phyloP scores from a whole-genome alignment of 163 green algal species.

The Trebouxiophyceae sp. region DNA sequence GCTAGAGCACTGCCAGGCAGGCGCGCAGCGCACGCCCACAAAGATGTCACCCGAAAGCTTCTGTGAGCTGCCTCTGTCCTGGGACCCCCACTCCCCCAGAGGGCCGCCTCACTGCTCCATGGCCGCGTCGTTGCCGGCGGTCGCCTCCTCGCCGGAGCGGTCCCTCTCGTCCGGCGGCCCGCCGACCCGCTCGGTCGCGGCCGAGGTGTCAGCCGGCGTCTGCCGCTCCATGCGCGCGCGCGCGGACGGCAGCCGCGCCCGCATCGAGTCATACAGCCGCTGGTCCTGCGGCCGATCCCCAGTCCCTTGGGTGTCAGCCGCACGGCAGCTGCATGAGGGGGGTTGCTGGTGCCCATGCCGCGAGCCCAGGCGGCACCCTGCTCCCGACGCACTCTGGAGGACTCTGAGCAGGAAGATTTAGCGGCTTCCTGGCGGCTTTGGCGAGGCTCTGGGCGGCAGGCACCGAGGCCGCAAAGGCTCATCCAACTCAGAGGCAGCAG shows the following conservation, averaged over 20 bases:
- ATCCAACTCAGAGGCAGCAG: neutral
- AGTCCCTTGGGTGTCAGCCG: neutral
- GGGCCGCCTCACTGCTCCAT: neutral
- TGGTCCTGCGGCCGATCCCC: conserved; percentile 33
- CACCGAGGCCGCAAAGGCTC: neutral
- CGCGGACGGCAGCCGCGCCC: conserved; percentile 40
- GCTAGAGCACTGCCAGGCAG: too few species aligned
- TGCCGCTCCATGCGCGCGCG: neutral
- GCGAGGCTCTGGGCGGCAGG: neutral
- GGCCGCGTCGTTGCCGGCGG: neutral
- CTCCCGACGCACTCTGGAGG: too few species aligned
- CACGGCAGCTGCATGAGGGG: too few species aligned
- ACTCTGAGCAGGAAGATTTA: too few species aligned
- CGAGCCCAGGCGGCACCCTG: too few species aligned
- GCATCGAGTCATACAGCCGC: conserved; percentile 67
- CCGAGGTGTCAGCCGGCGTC: neutral
- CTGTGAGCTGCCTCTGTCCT: too few species aligned
- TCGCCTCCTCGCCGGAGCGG: neutral
- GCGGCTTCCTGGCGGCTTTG: too few species aligned
- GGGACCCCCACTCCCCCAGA: too few species aligned
- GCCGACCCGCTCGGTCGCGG: neutral
- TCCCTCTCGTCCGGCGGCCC: neutral
- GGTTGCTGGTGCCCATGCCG: too few species aligned
- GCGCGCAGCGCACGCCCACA: too few species aligned
- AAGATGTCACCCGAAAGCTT: too few species aligned